Evolutionary conservation across 768 basidiomycete genomes (phyloP), one percentile per base, ranked within the genome.

Genomic region (Trametes coccinea): DNA sequence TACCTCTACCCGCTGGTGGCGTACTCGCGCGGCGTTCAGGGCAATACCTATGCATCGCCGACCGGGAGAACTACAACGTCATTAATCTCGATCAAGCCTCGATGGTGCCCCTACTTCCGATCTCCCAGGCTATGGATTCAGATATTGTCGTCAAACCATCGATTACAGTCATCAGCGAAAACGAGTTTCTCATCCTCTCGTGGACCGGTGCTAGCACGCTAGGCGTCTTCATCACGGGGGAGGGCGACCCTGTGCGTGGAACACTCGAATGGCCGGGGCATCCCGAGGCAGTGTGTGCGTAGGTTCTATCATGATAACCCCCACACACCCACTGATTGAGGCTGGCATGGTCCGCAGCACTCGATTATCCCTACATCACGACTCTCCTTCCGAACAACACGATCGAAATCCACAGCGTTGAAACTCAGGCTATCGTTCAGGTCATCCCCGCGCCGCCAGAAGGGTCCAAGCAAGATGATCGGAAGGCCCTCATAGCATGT

Each of bases 171-270:
- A 83, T 95, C 29, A 80, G 82, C 39, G 84, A 84, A 33, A 84
- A 83, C 65, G 95, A 97, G 72, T 97, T 95, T 66, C 81, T 98
- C 45, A 80, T 97, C 22, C 78, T 93, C 14, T 91, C 90, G 2
- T 95, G 89, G 84, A 94, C 88, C 0, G 95, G 92, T 13, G 75
- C 79, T 3, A 85, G 82, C 54, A 91, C 92, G 0, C 77, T 98
- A 43, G 95, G 95, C 0, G 76, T 98, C 9, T 98, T 98, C 67
- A 80, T 98, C 65, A 92, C 84, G 13, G 84, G 86, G 0, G 83
- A 85, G 2, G 95, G 93, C 0, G 94, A 96, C 72, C 93, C 95
- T 4, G 88, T 93, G 7, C 82, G 95, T 48, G 94, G 94, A 2
- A 95, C 95, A 2, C 76, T 97, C 46, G 84, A 93, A 70, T 97